Conservation (phyloP, 305 asterid species). For the Ilex paraguariensis region DNA sequence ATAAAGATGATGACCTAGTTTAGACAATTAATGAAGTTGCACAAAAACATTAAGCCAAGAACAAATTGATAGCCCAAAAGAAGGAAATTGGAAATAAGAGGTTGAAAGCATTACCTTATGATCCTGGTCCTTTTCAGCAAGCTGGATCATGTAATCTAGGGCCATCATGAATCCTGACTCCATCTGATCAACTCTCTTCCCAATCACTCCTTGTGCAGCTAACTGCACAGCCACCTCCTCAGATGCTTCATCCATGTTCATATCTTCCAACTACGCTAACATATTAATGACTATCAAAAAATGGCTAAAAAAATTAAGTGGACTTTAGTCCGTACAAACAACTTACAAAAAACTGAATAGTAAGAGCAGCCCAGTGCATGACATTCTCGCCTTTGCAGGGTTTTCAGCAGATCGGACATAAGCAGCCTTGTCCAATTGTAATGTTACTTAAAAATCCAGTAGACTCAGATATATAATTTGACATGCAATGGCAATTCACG, state of each 20-base stretch:
- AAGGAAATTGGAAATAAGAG: constrained; percentile 6
- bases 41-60: neutral
- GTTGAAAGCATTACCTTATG: constrained; percentile 48
- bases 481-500: too few species aligned
- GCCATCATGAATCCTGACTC: constrained; percentile 95
- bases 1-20: too few species aligned
- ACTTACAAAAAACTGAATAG: too few species aligned
- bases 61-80: neutral
- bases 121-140: constrained; percentile 84
- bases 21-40: neutral
- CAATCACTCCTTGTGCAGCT: constrained; percentile 98
- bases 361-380: too few species aligned
- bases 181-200: constrained; percentile 97
- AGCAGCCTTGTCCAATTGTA: too few species aligned
- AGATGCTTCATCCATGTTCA: constrained; percentile 89
- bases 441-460: too few species aligned
- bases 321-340: too few species aligned
- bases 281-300: constrained; percentile 7
- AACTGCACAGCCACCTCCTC: constrained; percentile 86
- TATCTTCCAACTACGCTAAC: constrained; percentile 70
- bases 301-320: too few species aligned
- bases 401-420: too few species aligned
- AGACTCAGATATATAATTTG: too few species aligned
- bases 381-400: too few species aligned
- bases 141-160: constrained; percentile 93